Evolutionary conservation across 169 alveolate species (phyloP).

Genomic region (Plasmodium malariae): DNA sequence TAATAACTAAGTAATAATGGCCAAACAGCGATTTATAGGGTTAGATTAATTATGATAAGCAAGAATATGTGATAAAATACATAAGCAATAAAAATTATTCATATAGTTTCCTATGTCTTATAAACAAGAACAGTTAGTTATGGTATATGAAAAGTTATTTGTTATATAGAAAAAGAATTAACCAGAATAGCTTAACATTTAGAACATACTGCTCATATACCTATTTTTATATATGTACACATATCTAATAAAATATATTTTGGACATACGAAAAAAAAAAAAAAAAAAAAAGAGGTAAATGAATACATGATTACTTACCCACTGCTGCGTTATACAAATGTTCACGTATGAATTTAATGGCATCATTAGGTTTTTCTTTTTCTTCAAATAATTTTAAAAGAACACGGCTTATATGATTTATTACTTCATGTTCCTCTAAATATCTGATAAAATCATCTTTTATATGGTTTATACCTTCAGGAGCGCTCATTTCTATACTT

Average conservation of each 20-base stretch:
- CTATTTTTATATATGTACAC: slow-evolving; percentile 3
- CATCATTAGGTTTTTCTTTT: slow-evolving; percentile 65
- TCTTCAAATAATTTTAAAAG: slow-evolving; percentile 51
- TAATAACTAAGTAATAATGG: too few relatives aligned
- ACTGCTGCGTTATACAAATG: slow-evolving; percentile 1
- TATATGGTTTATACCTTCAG: slow-evolving; percentile 3
- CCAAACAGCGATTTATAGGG: too few relatives aligned
- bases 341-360: slow-evolving; percentile 45
- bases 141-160: too few relatives aligned
- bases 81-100: too few relatives aligned
- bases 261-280: background rate
- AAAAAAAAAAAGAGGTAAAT: background rate
- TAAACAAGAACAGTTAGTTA: too few relatives aligned
- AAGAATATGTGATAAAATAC: too few relatives aligned
- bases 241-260: background rate
- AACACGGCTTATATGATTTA: slow-evolving; percentile 49
- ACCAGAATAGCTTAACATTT: too few relatives aligned
- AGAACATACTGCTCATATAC: too few relatives aligned
- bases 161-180: too few relatives aligned
- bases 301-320: slow-evolving; percentile 5
- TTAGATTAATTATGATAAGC: too few relatives aligned
- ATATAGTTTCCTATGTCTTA: too few relatives aligned
- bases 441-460: slow-evolving; percentile 48
- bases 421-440: slow-evolving; percentile 55
- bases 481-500: slow-evolving; percentile 25